Percentiles rank a stretch among this genome's conserved stretches.
phyloP scores from a whole-genome alignment of 768 basidiomycete species.

The Auricularia auricula-judae region DNA sequence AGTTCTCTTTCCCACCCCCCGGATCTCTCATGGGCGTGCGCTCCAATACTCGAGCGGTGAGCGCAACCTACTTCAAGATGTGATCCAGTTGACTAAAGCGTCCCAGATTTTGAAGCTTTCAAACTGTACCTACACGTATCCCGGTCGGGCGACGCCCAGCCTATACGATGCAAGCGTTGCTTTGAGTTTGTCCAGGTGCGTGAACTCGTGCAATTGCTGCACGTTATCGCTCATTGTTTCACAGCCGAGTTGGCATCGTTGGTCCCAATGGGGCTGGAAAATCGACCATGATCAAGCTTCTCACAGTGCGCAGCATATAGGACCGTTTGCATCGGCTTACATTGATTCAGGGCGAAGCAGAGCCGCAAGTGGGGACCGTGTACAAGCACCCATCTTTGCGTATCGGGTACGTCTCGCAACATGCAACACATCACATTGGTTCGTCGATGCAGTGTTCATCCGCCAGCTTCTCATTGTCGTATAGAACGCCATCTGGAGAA shows the following conservation, averaged over 20 bases:
- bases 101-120: conserved; percentile 70
- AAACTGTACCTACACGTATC: conserved; percentile 90
- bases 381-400: conserved; percentile 91
- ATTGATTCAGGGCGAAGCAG: conserved; percentile 63
- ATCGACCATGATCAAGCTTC: conserved; percentile 87
- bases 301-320: conserved; percentile 46
- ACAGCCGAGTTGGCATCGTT: conserved; percentile 80
- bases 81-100: not conserved
- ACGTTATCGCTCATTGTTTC: conserved; percentile 13
- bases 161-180: conserved; percentile 84
- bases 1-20: conserved; percentile 91
- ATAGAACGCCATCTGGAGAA: conserved; percentile 89
- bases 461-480: not conserved
- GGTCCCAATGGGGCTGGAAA: conserved; percentile 96
- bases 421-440: conserved; percentile 95
- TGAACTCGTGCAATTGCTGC: conserved; percentile 8
- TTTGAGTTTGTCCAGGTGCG: conserved; percentile 79
- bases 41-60: conserved; percentile 74
- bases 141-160: conserved; percentile 69
- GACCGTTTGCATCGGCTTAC: too few relatives aligned
- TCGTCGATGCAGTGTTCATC: conserved; percentile 8
- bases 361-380: conserved; percentile 82
- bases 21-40: conserved; percentile 96
- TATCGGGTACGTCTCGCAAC: conserved; percentile 95
- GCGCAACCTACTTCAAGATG: not conserved